Evolutionary conservation across 78 protist species (phyloP), one percentile per base, ranked within the genome.

Genomic region (Guillardia theta): DNA sequence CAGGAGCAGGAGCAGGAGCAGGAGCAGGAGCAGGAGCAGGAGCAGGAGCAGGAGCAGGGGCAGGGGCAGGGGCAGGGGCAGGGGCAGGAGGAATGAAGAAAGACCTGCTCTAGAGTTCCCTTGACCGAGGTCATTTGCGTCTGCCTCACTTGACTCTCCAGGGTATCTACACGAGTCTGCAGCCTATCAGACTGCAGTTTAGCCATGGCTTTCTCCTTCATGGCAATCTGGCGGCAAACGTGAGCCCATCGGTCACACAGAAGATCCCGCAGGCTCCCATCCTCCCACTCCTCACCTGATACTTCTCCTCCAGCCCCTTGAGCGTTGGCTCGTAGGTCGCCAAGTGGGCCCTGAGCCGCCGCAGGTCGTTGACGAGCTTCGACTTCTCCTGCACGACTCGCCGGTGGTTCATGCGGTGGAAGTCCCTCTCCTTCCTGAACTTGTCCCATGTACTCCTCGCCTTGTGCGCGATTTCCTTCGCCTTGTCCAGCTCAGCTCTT

Each of bases 341-440:
- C 24, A 62, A 54, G 53, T 96, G 97, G 27, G 90, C 54, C 53
- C 96, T 93, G 0, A 97, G 94, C 15, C 96, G 95, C 45, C 96
- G 95, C 0, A 97, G 46, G 62, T 97, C 98, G 27, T 9, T 41
- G 24, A 94, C 37, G 0, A 98, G 93, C 88, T 50, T 78, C 48
- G 92, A 48, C 94, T 97, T 97, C 90, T 98, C 98, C 76, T 98
- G 90, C 24, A 47, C 92, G n/a, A 88, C 93, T 4, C 93, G 93
- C 48, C 77, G 70, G 77, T 88, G 93, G 77, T 88, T 33, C 96
- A 96, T 95, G 48, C 96, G 64, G 96, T 97, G 97, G 58, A 94
- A 96, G 92, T 97, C 98, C 0, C 98, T 90, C 96, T 98, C 97
- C 43, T 97, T 96, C 18, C 96, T 88, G 30, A 96, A 94, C 93